Evolutionary conservation across 2,329 filamentous ascomycete genomes (phyloP).

Genomic region (Ophiocordyceps camponoti-leonardi): DNA sequence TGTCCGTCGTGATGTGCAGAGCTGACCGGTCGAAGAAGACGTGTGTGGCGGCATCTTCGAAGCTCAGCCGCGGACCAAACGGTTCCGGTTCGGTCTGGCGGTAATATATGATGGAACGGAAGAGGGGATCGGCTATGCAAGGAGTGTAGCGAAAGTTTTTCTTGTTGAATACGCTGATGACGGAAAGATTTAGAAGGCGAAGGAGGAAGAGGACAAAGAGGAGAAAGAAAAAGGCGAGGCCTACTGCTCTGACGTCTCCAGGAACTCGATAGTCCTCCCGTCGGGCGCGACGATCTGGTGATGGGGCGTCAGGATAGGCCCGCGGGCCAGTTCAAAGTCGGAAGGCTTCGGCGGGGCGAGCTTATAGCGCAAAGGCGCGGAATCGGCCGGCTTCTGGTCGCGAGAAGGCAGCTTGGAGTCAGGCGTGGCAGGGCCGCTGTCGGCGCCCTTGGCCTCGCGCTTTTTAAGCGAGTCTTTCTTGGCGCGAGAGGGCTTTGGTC

Average conservation of each 20-base stretch:
- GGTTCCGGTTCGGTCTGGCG: conserved; percentile 76
- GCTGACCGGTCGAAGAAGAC: conserved; percentile 68
- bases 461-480: conserved; percentile 56
- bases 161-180: conserved; percentile 39
- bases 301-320: conserved; percentile 37
- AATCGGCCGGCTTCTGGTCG: conserved; percentile 23
- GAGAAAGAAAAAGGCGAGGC: conserved; percentile 9
- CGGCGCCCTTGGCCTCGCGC: conserved; percentile 41
- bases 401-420: conserved; percentile 28
- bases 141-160: conserved; percentile 75
- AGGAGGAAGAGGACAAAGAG: neutral
- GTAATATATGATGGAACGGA: conserved; percentile 77
- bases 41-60: conserved; percentile 76
- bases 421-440: conserved; percentile 37
- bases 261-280: conserved; percentile 37
- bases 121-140: conserved; percentile 76
- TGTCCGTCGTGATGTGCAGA: conserved; percentile 69
- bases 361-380: conserved; percentile 42
- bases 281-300: conserved; percentile 32
- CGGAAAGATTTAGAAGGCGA: conserved; percentile 1
- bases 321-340: conserved; percentile 43
- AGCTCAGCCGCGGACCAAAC: conserved; percentile 71
- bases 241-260: conserved; percentile 48
- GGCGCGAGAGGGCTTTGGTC: conserved; percentile 24
- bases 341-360: conserved; percentile 43